Conservation (phyloP, 257 asterid genomes). For the Forsythia suspensa region DNA sequence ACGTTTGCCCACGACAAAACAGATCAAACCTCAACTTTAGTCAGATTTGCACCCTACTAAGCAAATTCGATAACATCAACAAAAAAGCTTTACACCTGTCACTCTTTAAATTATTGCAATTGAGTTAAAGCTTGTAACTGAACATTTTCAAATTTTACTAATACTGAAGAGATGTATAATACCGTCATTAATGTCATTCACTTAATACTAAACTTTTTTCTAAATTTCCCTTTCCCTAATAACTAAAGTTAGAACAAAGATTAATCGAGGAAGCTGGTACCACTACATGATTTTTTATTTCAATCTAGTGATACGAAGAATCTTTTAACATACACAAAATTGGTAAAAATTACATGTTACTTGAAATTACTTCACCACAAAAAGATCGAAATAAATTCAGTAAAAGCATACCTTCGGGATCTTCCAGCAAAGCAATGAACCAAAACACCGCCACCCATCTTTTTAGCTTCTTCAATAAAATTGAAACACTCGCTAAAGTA, state of each 20-base stretch:
- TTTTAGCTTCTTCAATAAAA: slow-evolving; percentile 78
- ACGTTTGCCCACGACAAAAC: background rate
- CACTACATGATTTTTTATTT: background rate
- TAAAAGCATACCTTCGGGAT: slow-evolving; percentile 70
- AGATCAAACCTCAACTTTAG: background rate
- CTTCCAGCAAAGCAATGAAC: slow-evolving; percentile 89
- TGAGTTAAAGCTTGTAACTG: background rate
- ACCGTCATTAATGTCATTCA: background rate
- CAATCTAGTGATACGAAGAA: background rate
- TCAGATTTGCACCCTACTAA: background rate
- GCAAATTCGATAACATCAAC: background rate
- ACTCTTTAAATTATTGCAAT: background rate
- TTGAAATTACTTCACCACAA: background rate
- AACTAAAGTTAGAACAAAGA: background rate
- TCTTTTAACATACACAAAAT: background rate
- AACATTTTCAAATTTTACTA: background rate
- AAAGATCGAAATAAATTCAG: background rate
- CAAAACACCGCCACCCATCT: slow-evolving; percentile 62
- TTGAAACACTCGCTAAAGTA: slow-evolving; percentile 73
- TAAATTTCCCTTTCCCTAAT: background rate
- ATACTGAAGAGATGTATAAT: background rate
- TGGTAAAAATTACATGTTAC: background rate
- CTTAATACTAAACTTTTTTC: background rate
- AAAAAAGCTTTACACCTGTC: background rate
- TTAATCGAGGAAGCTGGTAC: background rate